Percentiles rank a stretch among this genome's conserved stretches.
These are phyloP conservation scores for Tanacetum coccineum DNA, from an alignment of 129 eudicot genomes.

Conservation along the genomic window DNA sequence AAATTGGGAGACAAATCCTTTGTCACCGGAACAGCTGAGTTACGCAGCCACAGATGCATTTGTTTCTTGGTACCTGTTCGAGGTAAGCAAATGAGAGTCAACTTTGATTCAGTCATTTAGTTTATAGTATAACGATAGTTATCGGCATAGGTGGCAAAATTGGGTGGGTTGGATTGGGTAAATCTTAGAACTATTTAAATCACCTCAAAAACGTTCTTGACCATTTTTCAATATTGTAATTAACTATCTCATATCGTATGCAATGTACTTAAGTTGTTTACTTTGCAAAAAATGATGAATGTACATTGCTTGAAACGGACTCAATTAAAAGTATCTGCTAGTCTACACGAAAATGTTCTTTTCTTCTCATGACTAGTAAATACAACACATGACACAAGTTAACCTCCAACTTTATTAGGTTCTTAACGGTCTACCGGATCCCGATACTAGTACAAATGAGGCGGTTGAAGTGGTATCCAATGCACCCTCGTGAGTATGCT, in stretches of 20 bases:
- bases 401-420: conserved; percentile 29
- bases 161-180: neutral
- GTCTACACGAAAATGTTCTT: no score
- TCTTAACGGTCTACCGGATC: conserved; percentile 42
- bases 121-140: no score
- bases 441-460: conserved; percentile 24
- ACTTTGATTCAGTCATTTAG: neutral
- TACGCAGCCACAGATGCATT: conserved; percentile 91
- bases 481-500: conserved; percentile 26
- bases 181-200: no score
- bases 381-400: neutral
- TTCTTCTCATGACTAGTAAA: neutral
- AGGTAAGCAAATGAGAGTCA: conserved; percentile 48
- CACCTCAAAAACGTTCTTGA: no score
- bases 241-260: no score
- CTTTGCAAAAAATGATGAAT: no score
- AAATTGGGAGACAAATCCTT: conserved; percentile 70
- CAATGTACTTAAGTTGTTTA: no score
- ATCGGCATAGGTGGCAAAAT: neutral
- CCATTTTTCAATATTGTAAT: no score
- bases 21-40: conserved; percentile 52
- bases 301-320: no score
- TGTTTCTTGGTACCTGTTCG: conserved; percentile 69
- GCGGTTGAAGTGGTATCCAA: conserved; percentile 17
- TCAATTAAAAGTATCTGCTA: no score